phyloP scores from a whole-genome alignment of 1,139 yeast species.

The Geotrichum aggregatum region DNA sequence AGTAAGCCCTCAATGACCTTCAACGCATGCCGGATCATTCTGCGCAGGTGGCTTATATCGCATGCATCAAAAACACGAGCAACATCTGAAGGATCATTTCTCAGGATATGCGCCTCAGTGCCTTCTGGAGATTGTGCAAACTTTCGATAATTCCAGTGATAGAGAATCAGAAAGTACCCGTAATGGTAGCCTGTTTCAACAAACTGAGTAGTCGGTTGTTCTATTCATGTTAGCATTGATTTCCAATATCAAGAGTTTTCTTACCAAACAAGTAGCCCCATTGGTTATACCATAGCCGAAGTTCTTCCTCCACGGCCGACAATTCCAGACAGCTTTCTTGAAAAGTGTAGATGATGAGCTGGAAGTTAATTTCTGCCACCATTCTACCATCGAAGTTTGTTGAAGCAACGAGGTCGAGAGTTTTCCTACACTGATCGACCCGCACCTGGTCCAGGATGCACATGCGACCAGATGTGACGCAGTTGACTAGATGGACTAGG shows the following conservation, averaged over 20 bases:
- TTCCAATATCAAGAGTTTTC: neutral
- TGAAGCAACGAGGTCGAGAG: constrained; percentile 58
- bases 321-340: constrained; percentile 44
- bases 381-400: constrained; percentile 84
- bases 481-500: constrained; percentile 63
- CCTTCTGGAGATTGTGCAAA: constrained; percentile 3
- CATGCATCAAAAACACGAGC: constrained; percentile 18
- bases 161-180: constrained; percentile 51
- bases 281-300: constrained; percentile 60
- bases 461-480: constrained; percentile 69
- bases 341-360: constrained; percentile 58
- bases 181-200: constrained; percentile 71
- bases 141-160: constrained; percentile 35
- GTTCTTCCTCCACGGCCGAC: constrained; percentile 37
- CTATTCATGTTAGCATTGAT: constrained; percentile 23
- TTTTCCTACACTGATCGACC: constrained; percentile 57
- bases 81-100: constrained; percentile 19
- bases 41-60: constrained; percentile 24
- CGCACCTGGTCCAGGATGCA: constrained; percentile 65
- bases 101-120: constrained; percentile 3
- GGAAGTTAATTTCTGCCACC: constrained; percentile 74
- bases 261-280: constrained; percentile 60
- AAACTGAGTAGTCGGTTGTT: constrained; percentile 72
- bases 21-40: constrained; percentile 40
- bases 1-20: constrained; percentile 45